These are phyloP conservation scores for Coix lacrymajobi DNA, from an alignment of 176 grass and related monocot species.

Conservation along the genomic window DNA sequence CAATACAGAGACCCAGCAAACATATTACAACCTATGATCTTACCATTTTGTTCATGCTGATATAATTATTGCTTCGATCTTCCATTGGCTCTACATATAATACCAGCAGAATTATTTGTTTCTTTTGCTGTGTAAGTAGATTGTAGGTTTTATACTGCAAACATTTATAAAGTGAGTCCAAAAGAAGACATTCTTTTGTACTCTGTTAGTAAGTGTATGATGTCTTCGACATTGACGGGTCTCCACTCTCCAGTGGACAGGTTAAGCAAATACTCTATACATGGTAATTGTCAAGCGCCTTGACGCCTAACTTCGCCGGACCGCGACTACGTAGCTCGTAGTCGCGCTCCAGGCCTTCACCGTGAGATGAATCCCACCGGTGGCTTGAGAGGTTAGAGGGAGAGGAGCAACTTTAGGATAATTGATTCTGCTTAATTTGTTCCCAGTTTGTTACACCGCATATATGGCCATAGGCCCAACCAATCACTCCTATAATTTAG, in stretches of 20 bases:
- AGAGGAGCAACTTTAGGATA: no score
- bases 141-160: background rate
- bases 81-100: background rate
- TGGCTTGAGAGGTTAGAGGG: no score
- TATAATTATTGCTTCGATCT: background rate
- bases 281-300: no score
- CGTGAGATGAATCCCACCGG: no score
- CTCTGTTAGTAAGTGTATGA: background rate
- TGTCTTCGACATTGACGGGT: background rate
- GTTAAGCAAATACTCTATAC: background rate
- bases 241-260: background rate
- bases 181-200: background rate
- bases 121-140: background rate
- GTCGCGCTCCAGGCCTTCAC: no score
- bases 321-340: no score
- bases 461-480: no score
- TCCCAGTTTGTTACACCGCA: no score
- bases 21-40: background rate
- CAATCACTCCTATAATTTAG: no score
- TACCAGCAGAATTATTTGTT: background rate
- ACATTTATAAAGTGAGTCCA: background rate
- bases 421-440: no score
- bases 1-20: background rate
- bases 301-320: no score
- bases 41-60: background rate